Conservation (phyloP, 1,284 basidiomycete species). For the Xanthoconium separans region DNA sequence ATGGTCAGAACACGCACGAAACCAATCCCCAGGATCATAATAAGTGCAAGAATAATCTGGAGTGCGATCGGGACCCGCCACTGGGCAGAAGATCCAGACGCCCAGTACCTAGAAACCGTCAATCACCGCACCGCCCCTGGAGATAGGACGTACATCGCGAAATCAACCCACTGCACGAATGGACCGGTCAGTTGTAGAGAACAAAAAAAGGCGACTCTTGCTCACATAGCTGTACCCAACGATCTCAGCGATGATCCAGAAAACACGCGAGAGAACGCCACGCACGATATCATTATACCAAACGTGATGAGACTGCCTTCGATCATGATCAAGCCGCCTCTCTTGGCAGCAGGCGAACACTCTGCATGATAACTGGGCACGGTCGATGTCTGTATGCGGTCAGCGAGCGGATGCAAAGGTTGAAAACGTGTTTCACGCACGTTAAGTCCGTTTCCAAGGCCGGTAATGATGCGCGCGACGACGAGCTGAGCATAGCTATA, state of each 20-base stretch:
- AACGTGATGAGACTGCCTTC: slow-evolving; percentile 70
- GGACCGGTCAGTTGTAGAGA: slow-evolving; percentile 1
- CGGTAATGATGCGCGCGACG: slow-evolving; percentile 49
- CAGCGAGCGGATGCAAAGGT: neutral
- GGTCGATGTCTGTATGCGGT: slow-evolving; percentile 50
- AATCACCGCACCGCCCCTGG: neutral
- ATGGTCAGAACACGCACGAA: slow-evolving; percentile 42
- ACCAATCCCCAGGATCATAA: slow-evolving; percentile 57
- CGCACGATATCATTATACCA: slow-evolving; percentile 68
- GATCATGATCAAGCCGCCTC: slow-evolving; percentile 68
- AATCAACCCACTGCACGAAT: slow-evolving; percentile 55
- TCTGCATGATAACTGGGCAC: slow-evolving; percentile 67
- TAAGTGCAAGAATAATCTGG: slow-evolving; percentile 60
- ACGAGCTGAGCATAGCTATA: slow-evolving; percentile 51
- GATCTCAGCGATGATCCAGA: slow-evolving; percentile 6
- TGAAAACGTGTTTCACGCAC: slow-evolving; percentile 31
- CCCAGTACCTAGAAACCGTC: slow-evolving; percentile 45
- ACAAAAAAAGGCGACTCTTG: neutral
- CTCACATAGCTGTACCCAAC: slow-evolving; percentile 28
- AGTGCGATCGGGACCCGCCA: slow-evolving; percentile 73
- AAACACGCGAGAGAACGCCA: slow-evolving; percentile 16
- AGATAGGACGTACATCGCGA: slow-evolving; percentile 46
- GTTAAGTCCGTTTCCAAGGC: slow-evolving; percentile 68
- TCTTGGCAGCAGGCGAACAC: slow-evolving; percentile 56
- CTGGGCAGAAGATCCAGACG: slow-evolving; percentile 51